Percentiles rank a stretch among this genome's conserved stretches.
phyloP scores from a whole-genome alignment of 345 rosid species.

The Theobroma cacao region DNA sequence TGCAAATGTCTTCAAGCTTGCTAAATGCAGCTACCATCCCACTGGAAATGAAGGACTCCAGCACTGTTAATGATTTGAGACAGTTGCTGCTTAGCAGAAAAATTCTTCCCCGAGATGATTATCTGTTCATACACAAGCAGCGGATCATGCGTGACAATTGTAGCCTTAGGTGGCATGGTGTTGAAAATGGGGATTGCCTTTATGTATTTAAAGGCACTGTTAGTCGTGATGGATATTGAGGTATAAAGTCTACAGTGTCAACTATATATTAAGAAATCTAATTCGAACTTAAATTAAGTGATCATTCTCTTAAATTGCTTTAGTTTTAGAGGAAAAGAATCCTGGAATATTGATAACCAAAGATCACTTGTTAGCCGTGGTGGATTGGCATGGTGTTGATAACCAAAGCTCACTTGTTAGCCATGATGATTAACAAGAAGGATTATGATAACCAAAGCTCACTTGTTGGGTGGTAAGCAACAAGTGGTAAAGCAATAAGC shows the following conservation, averaged over 20 bases:
- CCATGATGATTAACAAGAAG: no score
- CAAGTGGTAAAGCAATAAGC: no score
- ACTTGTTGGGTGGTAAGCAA: no score
- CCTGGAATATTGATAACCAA: no score
- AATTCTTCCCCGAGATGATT: slow-evolving; percentile 64
- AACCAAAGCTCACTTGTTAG: no score
- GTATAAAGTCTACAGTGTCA: neutral
- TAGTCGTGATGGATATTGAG: slow-evolving; percentile 30
- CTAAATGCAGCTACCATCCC: slow-evolving; percentile 67
- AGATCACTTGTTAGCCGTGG: no score
- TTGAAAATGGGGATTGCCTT: slow-evolving; percentile 62
- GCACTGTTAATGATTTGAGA: slow-evolving; percentile 58
- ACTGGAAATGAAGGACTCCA: slow-evolving; percentile 56
- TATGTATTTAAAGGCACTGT: slow-evolving; percentile 77
- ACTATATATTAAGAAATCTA: neutral
- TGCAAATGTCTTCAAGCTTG: slow-evolving; percentile 75
- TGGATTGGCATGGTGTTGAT: no score
- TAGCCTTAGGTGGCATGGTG: slow-evolving; percentile 81
- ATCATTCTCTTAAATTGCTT: no score
- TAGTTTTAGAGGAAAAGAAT: no score
- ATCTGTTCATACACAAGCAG: slow-evolving; percentile 81
- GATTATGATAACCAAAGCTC: no score
- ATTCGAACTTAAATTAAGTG: no score
- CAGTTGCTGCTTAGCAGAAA: slow-evolving; percentile 42
- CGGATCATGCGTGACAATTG: slow-evolving; percentile 72